These are phyloP conservation scores for Sporothrix phasma DNA, from an alignment of 2,329 filamentous ascomycete genomes.

Conservation along the genomic window DNA sequence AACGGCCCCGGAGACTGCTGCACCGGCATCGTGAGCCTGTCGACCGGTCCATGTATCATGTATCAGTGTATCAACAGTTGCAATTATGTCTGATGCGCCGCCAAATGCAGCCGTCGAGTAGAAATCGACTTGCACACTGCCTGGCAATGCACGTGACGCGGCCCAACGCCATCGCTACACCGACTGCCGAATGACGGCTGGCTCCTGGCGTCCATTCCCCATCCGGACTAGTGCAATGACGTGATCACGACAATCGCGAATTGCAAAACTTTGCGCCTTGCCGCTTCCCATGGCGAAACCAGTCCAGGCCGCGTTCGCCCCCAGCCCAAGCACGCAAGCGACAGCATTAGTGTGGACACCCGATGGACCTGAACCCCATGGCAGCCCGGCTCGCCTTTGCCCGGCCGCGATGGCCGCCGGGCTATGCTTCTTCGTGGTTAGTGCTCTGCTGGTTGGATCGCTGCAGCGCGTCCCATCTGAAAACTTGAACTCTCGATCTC, in stretches of 20 bases:
- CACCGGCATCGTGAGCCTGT: no score
- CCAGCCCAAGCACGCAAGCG: background rate
- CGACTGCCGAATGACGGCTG: slow-evolving; percentile 12
- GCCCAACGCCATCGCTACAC: no score
- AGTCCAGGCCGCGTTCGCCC: background rate
- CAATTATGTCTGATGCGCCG: no score
- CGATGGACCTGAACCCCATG: slow-evolving; percentile 1
- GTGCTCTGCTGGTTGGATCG: slow-evolving; percentile 1
- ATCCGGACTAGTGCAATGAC: slow-evolving; percentile 19
- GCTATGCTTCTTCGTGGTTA: slow-evolving; percentile 2
- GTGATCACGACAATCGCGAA: slow-evolving; percentile 18
- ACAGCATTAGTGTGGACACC: background rate
- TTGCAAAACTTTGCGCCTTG: slow-evolving; percentile 10
- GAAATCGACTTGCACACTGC: no score
- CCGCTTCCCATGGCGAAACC: slow-evolving; percentile 7
- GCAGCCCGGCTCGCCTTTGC: slow-evolving; percentile 3
- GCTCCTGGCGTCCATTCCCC: background rate
- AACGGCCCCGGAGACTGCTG: background rate
- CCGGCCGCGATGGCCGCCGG: slow-evolving; percentile 10
- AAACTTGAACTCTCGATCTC: slow-evolving; percentile 9
- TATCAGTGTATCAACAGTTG: background rate
- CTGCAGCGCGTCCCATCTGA: background rate
- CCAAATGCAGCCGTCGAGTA: no score
- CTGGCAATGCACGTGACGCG: slow-evolving; percentile 14
- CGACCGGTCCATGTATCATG: background rate